A percentile compares a stretch with the other conserved stretches of the same genome.
Conservation (phyloP, 108 stramenopile species). For the Cylindrotheca closterium region DNA sequence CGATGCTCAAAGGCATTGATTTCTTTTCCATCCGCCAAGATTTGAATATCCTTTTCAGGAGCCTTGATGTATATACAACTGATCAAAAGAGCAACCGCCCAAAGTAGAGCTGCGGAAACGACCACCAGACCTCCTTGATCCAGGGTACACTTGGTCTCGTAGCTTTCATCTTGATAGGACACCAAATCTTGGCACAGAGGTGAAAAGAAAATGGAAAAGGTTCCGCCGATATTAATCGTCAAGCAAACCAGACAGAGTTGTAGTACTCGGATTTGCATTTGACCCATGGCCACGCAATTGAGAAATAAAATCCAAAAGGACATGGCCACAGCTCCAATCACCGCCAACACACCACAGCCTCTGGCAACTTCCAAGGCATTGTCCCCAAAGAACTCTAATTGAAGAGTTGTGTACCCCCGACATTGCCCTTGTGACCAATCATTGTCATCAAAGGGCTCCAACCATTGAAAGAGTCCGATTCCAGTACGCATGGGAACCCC, state of each 20-base stretch:
- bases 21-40: constrained; percentile 22
- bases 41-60: constrained; percentile 17
- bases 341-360: constrained; percentile 29
- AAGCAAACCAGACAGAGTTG: constrained; percentile 4
- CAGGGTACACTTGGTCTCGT: constrained; percentile 30
- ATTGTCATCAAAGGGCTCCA: constrained; percentile 21
- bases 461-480: constrained; percentile 41
- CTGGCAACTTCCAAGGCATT: constrained; percentile 29
- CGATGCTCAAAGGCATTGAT: constrained; percentile 27
- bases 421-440: constrained; percentile 36
- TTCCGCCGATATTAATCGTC: constrained; percentile 8
- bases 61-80: constrained; percentile 35
- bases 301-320: constrained; percentile 26
- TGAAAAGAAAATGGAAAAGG: constrained; percentile 29
- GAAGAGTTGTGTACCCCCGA: constrained; percentile 22
- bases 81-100: constrained; percentile 37
- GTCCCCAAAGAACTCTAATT: constrained; percentile 24
- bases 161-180: constrained; percentile 27
- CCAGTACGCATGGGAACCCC: constrained; percentile 17
- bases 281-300: constrained; percentile 29
- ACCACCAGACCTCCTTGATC: constrained; percentile 43
- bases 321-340: constrained; percentile 18
- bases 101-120: constrained; percentile 27
- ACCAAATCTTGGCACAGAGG: constrained; percentile 23
- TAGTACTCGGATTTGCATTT: constrained; percentile 35